Base-by-base conservation (phyloP, 106 monocot genomes). In the Dendrobium chrysotoxum region DNA sequence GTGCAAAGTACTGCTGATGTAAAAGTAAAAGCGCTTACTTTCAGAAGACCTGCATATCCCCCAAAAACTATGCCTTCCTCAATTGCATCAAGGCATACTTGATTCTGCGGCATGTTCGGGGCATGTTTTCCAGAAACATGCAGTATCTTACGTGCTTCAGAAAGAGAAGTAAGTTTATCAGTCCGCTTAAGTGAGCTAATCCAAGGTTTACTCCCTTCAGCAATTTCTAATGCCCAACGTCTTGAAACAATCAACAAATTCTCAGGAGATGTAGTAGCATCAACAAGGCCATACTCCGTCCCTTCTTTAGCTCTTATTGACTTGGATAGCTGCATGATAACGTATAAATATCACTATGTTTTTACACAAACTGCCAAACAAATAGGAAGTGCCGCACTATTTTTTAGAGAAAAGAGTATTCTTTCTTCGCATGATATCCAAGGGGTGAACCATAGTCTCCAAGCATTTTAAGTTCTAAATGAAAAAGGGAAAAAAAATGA, bases 151-250 rank as follows among this genome's bases (percentile, higher is more conserved):
- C 28, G 57, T 57, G 78, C 78, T 78, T 57, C 78, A 78, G 53
- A 28, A 58, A 58, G 54, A 55, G 78, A 42, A 20, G 17, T 17
- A 35, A 78, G 21, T 58, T 78, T 78, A n/a, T 78, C 78, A 0
- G 53, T 78, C 28, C 78, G 13, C 20, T 78, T 31, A 31, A 78
- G 78, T 53, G 55, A 55, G 35, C 20, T 78, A 42, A 38, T 78
- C 78, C 78, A 78, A 35, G 78, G 78, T 78, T 58, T 78, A 38
- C 78, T n/a, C 58, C 78, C 11, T 39, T 78, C 35, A 78, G 78
- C 78, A 38, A 78, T 57, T 61, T 55, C 78, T 40, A 78, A 54
- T 57, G 78, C 78, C 78, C 53, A 78, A 58, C 16, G 25, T 78
- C 35, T 78, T 78, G 78, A 12, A 78, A 78, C 57, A 4, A 9